Evolutionary conservation across 768 basidiomycete genomes (phyloP).

Genomic region (Amanita rimosa): DNA sequence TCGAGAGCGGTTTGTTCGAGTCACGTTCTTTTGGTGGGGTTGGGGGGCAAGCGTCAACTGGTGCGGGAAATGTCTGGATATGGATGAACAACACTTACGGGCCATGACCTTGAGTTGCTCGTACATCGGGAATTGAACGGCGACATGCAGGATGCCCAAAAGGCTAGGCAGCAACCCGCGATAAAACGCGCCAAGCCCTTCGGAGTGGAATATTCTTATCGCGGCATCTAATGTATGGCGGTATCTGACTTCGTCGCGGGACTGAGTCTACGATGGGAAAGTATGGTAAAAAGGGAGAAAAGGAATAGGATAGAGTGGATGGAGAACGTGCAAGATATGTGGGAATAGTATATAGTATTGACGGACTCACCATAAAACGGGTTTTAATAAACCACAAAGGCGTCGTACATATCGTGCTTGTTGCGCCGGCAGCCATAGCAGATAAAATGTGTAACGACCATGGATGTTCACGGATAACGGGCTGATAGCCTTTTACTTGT

Average conservation of each 20-base stretch:
- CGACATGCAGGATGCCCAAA: conserved; percentile 89
- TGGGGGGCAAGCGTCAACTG: neutral
- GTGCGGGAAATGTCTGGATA: too few species aligned
- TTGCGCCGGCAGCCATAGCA: conserved; percentile 91
- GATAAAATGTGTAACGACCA: conserved; percentile 88
- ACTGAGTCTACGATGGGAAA: conserved; percentile 62
- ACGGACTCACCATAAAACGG: conserved; percentile 77
- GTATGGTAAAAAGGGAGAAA: neutral
- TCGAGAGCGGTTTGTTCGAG: conserved; percentile 38
- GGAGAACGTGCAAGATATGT: too few species aligned
- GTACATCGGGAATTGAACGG: conserved; percentile 95
- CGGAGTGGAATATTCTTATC: conserved; percentile 77
- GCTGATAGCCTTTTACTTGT: conserved; percentile 80
- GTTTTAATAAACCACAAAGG: conserved; percentile 99
- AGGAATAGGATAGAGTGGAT: too few species aligned
- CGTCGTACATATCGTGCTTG: conserved; percentile 89
- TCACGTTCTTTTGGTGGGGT: conserved; percentile 29
- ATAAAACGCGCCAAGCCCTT: conserved; percentile 86
- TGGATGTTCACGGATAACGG: conserved; percentile 67
- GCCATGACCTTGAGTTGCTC: conserved; percentile 83
- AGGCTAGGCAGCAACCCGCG: conserved; percentile 89
- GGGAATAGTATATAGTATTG: neutral
- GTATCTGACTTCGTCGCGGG: conserved; percentile 67
- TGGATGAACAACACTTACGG: conserved; percentile 41
- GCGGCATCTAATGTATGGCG: conserved; percentile 87